Evolutionary conservation across 805 yeast species (phyloP).

Genomic region (Candida awuae): DNA sequence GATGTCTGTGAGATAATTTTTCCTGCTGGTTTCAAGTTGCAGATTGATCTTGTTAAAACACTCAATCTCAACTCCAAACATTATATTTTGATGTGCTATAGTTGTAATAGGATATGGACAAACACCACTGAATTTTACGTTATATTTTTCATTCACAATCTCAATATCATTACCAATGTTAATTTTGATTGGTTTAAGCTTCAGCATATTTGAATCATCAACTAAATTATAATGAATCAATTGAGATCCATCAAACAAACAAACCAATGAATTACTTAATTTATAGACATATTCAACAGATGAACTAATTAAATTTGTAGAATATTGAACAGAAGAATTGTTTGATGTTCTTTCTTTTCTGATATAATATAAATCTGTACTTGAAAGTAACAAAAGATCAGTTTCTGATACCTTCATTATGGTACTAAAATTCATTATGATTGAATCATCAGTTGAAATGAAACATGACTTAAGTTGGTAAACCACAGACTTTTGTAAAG

Average conservation of each 20-base stretch:
- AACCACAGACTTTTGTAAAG: constrained; percentile 20
- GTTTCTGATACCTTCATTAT: constrained; percentile 23
- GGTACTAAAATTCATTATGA: constrained; percentile 21
- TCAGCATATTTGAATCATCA: constrained; percentile 18
- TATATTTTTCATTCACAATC: background rate
- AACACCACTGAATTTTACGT: constrained; percentile 26
- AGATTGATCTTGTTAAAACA: constrained; percentile 18
- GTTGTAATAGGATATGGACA: constrained; percentile 44
- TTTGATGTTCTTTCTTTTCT: constrained; percentile 14
- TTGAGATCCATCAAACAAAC: constrained; percentile 29
- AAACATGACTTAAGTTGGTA: constrained; percentile 25
- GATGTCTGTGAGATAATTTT: constrained; percentile 38
- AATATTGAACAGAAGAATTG: constrained; percentile 15
- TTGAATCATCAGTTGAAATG: constrained; percentile 16
- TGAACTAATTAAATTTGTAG: constrained; percentile 19
- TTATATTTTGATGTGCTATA: constrained; percentile 38
- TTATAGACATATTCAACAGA: constrained; percentile 28
- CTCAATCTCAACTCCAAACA: constrained; percentile 44
- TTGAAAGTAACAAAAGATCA: constrained; percentile 25
- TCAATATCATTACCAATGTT: constrained; percentile 27
- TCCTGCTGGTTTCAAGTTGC: constrained; percentile 29
- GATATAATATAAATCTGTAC: constrained; percentile 25
- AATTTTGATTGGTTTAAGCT: constrained; percentile 23
- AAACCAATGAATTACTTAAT: constrained; percentile 19
- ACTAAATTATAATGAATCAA: constrained; percentile 26